A percentile compares a stretch with the other conserved stretches of the same genome.
Evolutionary conservation across 1,284 basidiomycete species (phyloP).

Genomic region (Xanthoconium separans): DNA sequence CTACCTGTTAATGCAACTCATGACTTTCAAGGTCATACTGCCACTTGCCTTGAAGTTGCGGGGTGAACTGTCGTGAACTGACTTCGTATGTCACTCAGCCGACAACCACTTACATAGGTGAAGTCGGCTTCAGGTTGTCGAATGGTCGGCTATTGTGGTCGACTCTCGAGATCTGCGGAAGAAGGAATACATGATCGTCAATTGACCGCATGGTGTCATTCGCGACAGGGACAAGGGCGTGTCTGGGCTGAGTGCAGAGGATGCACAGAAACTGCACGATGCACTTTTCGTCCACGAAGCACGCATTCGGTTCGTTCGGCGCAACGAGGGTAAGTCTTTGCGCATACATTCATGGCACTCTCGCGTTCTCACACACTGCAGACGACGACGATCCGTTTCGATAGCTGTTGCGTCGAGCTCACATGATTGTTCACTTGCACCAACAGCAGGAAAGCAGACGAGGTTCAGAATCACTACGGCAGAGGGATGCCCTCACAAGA

Average conservation of each 20-base stretch:
- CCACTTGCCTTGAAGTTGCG: too few species aligned
- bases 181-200: background rate
- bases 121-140: background rate
- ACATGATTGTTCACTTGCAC: too few species aligned
- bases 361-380: too few species aligned
- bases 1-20: too few species aligned
- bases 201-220: slow-evolving; percentile 6
- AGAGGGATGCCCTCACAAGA: background rate
- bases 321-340: background rate
- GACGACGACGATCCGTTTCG: too few species aligned
- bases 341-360: too few species aligned
- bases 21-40: too few species aligned
- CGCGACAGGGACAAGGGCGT: slow-evolving; percentile 1
- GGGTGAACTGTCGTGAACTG: too few species aligned
- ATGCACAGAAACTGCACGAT: background rate
- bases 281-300: background rate
- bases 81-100: too few species aligned
- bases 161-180: slow-evolving; percentile 3
- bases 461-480: background rate
- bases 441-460: background rate
- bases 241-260: background rate
- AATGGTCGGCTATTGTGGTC: slow-evolving; percentile 10
- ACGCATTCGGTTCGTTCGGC: background rate
- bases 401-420: too few species aligned
- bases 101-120: background rate